These are phyloP conservation scores for Trichomonas tenax DNA, from an alignment of 208 protist species.

Conservation along the genomic window DNA sequence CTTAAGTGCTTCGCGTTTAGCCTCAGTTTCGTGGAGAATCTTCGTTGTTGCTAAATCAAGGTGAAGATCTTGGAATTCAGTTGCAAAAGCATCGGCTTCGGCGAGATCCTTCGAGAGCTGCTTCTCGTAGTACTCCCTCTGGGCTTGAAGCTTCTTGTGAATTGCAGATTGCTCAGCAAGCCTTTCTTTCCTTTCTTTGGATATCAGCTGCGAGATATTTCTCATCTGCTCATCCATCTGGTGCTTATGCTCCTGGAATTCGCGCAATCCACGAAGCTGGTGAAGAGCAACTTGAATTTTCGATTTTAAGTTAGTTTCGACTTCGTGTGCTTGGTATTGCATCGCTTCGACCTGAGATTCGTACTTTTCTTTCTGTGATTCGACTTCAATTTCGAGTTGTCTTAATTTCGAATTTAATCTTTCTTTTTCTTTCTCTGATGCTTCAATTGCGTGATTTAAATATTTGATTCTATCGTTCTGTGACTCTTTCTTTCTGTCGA, in stretches of 20 bases:
- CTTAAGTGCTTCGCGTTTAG: not conserved
- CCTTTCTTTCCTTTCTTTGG: constrained; percentile 2
- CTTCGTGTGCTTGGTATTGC: not conserved
- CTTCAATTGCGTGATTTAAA: not conserved
- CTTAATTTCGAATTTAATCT: not conserved
- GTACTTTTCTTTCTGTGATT: not conserved
- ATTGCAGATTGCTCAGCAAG: not conserved
- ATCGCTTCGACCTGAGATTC: not conserved
- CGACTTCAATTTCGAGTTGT: not conserved
- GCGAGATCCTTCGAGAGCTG: not conserved
- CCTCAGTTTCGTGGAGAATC: not conserved
- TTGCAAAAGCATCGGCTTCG: not conserved
- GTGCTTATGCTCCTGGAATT: constrained; percentile 1
- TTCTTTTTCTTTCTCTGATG: not conserved
- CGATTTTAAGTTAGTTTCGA: not conserved
- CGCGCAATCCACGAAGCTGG: not conserved
- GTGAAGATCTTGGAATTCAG: not conserved
- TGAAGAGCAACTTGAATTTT: not conserved
- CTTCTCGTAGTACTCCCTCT: not conserved
- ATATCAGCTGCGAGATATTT: not conserved
- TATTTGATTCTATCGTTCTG: not conserved
- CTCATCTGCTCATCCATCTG: not conserved
- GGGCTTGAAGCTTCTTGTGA: not conserved
- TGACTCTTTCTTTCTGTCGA: not conserved
- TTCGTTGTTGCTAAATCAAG: not conserved